Percentiles rank a stretch among this genome's conserved stretches.
phyloP scores from a whole-genome alignment of 2,329 filamentous ascomycete species.

The Chaetomium strumarium region DNA sequence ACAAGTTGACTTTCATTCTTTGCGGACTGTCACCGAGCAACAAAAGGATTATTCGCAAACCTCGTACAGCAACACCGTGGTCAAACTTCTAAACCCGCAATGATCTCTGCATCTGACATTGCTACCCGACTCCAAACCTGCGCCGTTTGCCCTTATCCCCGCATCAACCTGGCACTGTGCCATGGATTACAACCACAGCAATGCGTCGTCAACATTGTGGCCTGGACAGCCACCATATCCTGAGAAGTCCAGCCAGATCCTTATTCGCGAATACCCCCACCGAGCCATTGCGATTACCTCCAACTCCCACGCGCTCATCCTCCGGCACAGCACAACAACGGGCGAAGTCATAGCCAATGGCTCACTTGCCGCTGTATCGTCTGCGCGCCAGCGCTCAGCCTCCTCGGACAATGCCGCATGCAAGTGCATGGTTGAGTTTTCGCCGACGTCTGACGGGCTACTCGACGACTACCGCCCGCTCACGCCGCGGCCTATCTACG shows the following conservation, averaged over 20 bases:
- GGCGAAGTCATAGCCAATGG: slow-evolving; percentile 54
- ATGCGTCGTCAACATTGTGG: slow-evolving; percentile 37
- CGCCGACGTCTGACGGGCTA: slow-evolving; percentile 56
- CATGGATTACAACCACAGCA: slow-evolving; percentile 43
- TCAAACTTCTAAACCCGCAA: slow-evolving; percentile 9
- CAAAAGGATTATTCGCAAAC: neutral
- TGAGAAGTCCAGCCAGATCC: slow-evolving; percentile 66
- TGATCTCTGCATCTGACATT: slow-evolving; percentile 13
- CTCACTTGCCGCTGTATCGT: slow-evolving; percentile 49
- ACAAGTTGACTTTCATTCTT: neutral
- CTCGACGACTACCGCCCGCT: slow-evolving; percentile 72
- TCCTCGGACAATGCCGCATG: slow-evolving; percentile 42
- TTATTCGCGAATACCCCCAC: slow-evolving; percentile 80
- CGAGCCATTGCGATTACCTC: slow-evolving; percentile 84
- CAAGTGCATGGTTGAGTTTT: slow-evolving; percentile 86
- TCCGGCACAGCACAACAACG: slow-evolving; percentile 68
- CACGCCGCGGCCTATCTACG: slow-evolving; percentile 68
- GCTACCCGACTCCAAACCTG: slow-evolving; percentile 1
- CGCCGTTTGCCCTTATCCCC: slow-evolving; percentile 7
- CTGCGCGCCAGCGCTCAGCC: slow-evolving; percentile 38
- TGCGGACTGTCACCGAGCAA: neutral
- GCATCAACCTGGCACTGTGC: slow-evolving; percentile 17
- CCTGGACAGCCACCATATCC: slow-evolving; percentile 42
- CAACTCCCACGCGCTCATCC: slow-evolving; percentile 71
- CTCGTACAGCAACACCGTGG: neutral